phyloP scores from a whole-genome alignment of 2,329 filamentous ascomycete species.

The Celoporthe dispersa region DNA sequence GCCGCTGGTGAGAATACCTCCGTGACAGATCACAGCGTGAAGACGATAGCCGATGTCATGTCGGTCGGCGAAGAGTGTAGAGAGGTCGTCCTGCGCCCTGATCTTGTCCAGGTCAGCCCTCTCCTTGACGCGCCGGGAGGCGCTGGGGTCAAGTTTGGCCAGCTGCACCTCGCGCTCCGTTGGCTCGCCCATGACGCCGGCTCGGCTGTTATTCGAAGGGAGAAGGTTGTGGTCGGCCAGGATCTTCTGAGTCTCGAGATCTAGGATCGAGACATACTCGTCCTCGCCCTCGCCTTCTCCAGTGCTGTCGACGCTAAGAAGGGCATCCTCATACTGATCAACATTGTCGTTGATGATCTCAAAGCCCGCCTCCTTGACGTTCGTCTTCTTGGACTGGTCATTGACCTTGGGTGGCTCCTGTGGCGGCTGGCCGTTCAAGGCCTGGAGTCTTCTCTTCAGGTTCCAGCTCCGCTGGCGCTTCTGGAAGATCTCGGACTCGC shows the following conservation, averaged over 20 bases:
- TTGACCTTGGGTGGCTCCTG: conserved; percentile 8
- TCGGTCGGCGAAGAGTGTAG: conserved; percentile 64
- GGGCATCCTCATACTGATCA: conserved; percentile 19
- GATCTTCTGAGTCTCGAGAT: conserved; percentile 32
- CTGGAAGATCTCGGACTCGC: conserved; percentile 63
- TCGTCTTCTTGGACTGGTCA: conserved; percentile 1
- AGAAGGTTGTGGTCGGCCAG: conserved; percentile 42
- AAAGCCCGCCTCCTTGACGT: conserved; percentile 21
- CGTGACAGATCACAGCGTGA: conserved; percentile 92
- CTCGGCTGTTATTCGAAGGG: background rate
- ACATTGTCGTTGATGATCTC: conserved; percentile 22
- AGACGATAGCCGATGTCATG: conserved; percentile 75
- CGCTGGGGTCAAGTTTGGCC: conserved; percentile 15
- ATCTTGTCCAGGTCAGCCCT: conserved; percentile 18
- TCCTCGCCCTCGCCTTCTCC: conserved; percentile 24
- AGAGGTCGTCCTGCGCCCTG: conserved; percentile 38
- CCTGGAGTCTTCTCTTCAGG: conserved; percentile 66
- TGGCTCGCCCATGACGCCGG: conserved; percentile 9
- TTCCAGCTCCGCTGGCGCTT: conserved; percentile 75
- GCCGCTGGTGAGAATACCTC: conserved; percentile 72
- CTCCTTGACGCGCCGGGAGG: conserved; percentile 19
- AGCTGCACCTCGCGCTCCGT: background rate
- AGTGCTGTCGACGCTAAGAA: conserved; percentile 19
- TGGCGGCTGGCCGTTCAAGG: conserved; percentile 46
- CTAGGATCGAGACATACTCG: conserved; percentile 31